Evolutionary conservation across 106 monocot species (phyloP), one percentile per base, ranked within the genome.

Genomic region (Alisma plantagoaquatica): DNA sequence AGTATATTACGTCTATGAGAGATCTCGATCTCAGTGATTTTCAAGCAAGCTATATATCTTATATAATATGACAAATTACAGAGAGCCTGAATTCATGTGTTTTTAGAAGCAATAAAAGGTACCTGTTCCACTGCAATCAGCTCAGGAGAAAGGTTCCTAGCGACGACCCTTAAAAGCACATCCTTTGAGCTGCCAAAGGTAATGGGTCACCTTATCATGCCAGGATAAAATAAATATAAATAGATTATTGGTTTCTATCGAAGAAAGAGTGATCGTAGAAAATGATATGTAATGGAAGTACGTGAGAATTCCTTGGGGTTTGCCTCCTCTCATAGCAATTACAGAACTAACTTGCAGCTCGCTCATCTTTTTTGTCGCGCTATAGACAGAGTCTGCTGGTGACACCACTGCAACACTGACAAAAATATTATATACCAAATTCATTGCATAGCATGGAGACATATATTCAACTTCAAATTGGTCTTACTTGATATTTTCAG

Each of bases 91-190:
- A n/a, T n/a, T n/a, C n/a, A n/a, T n/a, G n/a, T n/a, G n/a, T n/a
- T n/a, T n/a, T n/a, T n/a, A n/a, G n/a, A n/a, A n/a, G n/a, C n/a
- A n/a, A n/a, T n/a, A n/a, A n/a, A n/a, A 64, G 27, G 29, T 50
- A 92, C 91, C 85, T 43, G 23, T 24, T 58, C 57, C 18, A 43
- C 57, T 21, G 43, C 2, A 22, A 41, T 22, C 16, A 83, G 56
- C 9, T 98, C 81, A 48, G 96, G 96, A 4, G 89, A 79, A 71
- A 89, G 75, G 74, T 89, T 84, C 35, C 73, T 73, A 27, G 84
- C 84, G 24, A 98, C 84, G 18, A 98, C 81, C 46, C 89, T 77
- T 84, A 96, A 76, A 31, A 96, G 81, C 15, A 96, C 71, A 78
- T 96, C 88, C 55, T 73, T 96, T 48, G 88, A 84, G 12, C 88